Conservation (phyloP, 2,329 filamentous ascomycete species). For the Phialophora expanda region DNA sequence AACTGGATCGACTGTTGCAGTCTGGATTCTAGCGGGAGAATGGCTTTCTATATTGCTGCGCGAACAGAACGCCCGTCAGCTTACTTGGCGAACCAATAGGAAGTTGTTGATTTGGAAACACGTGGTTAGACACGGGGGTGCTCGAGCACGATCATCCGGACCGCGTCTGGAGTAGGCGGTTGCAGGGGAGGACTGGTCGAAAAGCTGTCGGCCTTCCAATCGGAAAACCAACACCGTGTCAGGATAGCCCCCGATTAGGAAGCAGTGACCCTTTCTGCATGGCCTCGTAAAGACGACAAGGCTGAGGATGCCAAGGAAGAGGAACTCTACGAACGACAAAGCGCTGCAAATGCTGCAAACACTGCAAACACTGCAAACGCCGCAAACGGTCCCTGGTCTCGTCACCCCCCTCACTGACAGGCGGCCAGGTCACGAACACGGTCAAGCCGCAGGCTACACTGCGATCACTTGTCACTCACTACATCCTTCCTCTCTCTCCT, state of each 20-base stretch:
- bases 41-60: background rate
- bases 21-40: background rate
- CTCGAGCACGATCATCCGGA: background rate
- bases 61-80: background rate
- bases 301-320: background rate
- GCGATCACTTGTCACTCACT: background rate
- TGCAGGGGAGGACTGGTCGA: background rate
- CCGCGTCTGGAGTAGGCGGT: background rate
- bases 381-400: background rate
- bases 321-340: too few species aligned
- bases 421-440: slow-evolving; percentile 3
- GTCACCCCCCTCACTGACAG: background rate
- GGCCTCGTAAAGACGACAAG: background rate
- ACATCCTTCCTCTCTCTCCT: background rate
- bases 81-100: background rate
- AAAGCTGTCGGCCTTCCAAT: background rate
- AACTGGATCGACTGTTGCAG: background rate
- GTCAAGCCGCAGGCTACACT: slow-evolving; percentile 1
- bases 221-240: background rate
- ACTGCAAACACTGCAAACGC: background rate
- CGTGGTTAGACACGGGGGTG: background rate
- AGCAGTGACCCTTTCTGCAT: background rate
- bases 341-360: background rate
- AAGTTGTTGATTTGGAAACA: background rate
- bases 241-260: background rate